Evolutionary conservation across 768 basidiomycete genomes (phyloP).

Genomic region (Lactarius tabidus): DNA sequence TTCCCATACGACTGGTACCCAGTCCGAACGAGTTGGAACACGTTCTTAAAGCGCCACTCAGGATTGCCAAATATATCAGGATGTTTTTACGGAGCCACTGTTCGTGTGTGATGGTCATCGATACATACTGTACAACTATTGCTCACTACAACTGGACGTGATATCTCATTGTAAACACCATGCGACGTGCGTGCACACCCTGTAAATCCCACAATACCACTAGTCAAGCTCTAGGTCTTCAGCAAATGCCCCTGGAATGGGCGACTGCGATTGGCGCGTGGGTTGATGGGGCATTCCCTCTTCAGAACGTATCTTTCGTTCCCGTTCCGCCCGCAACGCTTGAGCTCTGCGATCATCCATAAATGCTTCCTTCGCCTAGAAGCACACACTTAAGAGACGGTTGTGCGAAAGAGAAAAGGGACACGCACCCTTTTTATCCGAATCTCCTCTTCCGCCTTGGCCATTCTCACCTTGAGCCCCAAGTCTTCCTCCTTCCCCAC

Average conservation of each 20-base stretch:
- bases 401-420: too few species aligned
- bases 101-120: neutral
- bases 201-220: neutral
- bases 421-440: conserved; percentile 51
- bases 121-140: neutral
- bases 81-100: neutral
- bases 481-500: conserved; percentile 47
- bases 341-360: conserved; percentile 72
- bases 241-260: neutral
- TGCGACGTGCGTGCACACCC: neutral
- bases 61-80: too few species aligned
- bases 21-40: conserved; percentile 12
- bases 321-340: conserved; percentile 51
- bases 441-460: conserved; percentile 54
- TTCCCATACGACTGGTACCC: neutral
- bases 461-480: conserved; percentile 46
- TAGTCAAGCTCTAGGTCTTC: neutral
- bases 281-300: neutral
- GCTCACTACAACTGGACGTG: neutral
- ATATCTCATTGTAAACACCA: neutral
- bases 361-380: conserved; percentile 71
- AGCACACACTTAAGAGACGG: too few species aligned
- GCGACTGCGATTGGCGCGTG: neutral
- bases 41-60: neutral
- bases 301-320: conserved; percentile 35